A percentile compares a stretch with the other conserved stretches of the same genome.
phyloP scores from a whole-genome alignment of 768 basidiomycete species.

The Antrodiella citrinella region DNA sequence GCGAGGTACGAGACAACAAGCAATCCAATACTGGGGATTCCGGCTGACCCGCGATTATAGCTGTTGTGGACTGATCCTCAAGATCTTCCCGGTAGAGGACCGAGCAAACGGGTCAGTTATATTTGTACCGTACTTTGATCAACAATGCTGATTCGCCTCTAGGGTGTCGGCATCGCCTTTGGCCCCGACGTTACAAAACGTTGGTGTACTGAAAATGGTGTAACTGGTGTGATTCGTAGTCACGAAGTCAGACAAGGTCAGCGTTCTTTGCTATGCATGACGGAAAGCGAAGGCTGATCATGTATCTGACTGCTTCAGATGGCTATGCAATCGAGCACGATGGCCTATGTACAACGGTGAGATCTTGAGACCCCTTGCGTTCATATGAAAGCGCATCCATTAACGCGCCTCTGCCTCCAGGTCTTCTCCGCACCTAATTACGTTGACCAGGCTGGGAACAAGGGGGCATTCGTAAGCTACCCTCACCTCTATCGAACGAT shows the following conservation, averaged over 20 bases:
- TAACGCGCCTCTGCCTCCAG: constrained; percentile 26
- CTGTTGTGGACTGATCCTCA: constrained; percentile 97
- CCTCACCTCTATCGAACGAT: too few species aligned
- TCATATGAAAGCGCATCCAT: not conserved
- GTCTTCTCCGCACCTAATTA: constrained; percentile 96
- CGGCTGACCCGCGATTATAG: constrained; percentile 29
- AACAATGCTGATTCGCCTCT: constrained; percentile 1
- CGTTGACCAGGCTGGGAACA: constrained; percentile 86
- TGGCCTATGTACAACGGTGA: constrained; percentile 87
- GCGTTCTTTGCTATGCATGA: constrained; percentile 20
- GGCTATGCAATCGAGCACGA: constrained; percentile 95
- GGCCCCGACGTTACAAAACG: constrained; percentile 88
- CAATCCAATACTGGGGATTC: constrained; percentile 6
- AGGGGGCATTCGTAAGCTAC: constrained; percentile 82
- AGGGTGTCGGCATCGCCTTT: constrained; percentile 95
- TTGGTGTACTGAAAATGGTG: constrained; percentile 83
- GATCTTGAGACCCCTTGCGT: constrained; percentile 13
- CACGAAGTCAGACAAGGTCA: constrained; percentile 93
- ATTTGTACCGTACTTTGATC: not conserved
- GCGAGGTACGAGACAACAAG: constrained; percentile 50
- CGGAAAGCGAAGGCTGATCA: not conserved
- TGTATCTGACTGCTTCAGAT: constrained; percentile 33
- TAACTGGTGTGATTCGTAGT: constrained; percentile 86
- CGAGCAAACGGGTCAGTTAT: constrained; percentile 82
- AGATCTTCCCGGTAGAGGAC: constrained; percentile 79